phyloP scores from a whole-genome alignment of 257 asterid genomes.

The Knoxia roxburghii region DNA sequence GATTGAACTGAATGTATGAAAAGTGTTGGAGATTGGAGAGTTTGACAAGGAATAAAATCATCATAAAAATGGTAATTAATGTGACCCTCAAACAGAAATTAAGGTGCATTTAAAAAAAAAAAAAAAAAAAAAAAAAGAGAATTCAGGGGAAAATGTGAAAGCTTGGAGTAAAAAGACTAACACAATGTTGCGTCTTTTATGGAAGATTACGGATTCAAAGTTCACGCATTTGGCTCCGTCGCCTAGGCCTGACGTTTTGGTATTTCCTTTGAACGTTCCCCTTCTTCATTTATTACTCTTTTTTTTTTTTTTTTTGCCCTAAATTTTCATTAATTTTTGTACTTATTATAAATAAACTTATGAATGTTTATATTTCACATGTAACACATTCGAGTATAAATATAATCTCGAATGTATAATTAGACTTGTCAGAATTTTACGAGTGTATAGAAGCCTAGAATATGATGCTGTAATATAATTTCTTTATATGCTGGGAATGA shows the following conservation, averaged over 20 bases:
- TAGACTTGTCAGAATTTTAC: too few species aligned
- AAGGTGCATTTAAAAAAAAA: too few species aligned
- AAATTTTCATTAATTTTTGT: neutral
- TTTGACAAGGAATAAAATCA: neutral
- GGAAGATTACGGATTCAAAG: slow-evolving; percentile 30
- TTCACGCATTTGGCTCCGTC: slow-evolving; percentile 32
- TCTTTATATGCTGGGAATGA: too few species aligned
- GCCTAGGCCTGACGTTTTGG: slow-evolving; percentile 28
- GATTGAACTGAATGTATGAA: neutral
- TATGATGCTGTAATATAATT: too few species aligned
- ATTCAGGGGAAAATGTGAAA: slow-evolving; percentile 13
- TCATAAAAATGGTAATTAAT: slow-evolving; percentile 7
- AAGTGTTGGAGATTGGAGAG: neutral
- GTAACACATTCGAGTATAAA: too few species aligned
- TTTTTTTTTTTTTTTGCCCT: neutral
- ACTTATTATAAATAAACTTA: neutral
- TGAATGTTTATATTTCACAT: too few species aligned
- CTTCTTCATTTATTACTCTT: neutral
- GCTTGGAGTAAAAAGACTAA: slow-evolving; percentile 17
- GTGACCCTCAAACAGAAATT: neutral
- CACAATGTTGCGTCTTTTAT: slow-evolving; percentile 17
- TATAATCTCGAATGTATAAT: too few species aligned
- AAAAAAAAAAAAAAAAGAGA: neutral
- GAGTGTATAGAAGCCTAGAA: too few species aligned
- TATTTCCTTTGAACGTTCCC: slow-evolving; percentile 8